Percentiles rank a stretch among this genome's conserved stretches.
These are phyloP conservation scores for Hydrangea macrophylla DNA, from an alignment of 148 eudicot genomes.

Conservation along the genomic window DNA sequence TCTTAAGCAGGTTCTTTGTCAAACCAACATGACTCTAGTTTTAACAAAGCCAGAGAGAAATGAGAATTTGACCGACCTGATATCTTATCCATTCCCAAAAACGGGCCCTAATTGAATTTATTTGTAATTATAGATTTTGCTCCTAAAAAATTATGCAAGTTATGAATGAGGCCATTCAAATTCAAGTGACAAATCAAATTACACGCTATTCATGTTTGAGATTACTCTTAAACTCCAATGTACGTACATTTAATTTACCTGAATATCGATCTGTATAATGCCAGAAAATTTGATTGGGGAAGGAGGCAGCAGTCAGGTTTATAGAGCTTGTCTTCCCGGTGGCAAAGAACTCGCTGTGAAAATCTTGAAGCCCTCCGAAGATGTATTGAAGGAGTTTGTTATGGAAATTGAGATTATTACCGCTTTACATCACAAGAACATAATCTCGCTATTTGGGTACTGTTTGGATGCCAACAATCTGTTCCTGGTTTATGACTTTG, in stretches of 20 bases:
- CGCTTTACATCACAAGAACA: constrained; percentile 71
- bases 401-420: constrained; percentile 80
- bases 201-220: neutral
- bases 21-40: too few relatives aligned
- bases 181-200: too few relatives aligned
- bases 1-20: too few relatives aligned
- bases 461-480: constrained; percentile 73
- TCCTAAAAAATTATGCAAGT: too few relatives aligned
- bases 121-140: too few relatives aligned
- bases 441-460: constrained; percentile 78
- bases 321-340: constrained; percentile 72
- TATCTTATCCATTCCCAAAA: too few relatives aligned
- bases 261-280: constrained; percentile 7
- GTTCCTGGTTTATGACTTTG: constrained; percentile 78
- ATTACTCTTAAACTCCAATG: neutral
- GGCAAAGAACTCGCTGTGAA: constrained; percentile 83
- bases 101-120: too few relatives aligned
- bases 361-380: constrained; percentile 66
- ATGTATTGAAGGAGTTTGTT: constrained; percentile 59
- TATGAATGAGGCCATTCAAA: too few relatives aligned
- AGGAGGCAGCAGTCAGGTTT: constrained; percentile 91
- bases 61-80: too few relatives aligned
- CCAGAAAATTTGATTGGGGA: constrained; percentile 85
- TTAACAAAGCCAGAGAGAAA: too few relatives aligned
- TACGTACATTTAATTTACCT: constrained; percentile 2